phyloP scores from a whole-genome alignment of 2,329 filamentous ascomycete species.

The Beauveria australis region DNA sequence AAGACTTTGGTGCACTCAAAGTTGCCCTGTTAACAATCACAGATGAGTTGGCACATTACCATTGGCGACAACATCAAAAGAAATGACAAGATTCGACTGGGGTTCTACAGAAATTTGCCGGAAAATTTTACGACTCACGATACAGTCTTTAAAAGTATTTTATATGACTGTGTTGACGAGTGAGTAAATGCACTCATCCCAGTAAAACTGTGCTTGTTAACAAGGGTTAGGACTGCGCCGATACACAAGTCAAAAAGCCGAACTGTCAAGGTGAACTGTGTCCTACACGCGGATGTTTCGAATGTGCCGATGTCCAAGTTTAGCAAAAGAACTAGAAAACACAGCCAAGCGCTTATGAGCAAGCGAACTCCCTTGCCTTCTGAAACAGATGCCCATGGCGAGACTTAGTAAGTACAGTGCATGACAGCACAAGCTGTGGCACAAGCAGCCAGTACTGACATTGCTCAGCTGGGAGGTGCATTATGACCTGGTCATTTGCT shows the following conservation, averaged over 20 bases:
- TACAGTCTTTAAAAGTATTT: not conserved
- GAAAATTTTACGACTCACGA: not conserved
- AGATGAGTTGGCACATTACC: constrained; percentile 16
- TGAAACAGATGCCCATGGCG: not conserved
- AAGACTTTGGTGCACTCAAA: not conserved
- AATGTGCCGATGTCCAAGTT: not conserved
- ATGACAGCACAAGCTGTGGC: no score
- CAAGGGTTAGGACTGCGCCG: not conserved
- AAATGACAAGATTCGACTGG: constrained; percentile 10
- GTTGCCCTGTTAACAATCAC: not conserved
- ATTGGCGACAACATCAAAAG: constrained; percentile 14
- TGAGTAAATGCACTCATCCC: not conserved
- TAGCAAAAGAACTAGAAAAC: not conserved
- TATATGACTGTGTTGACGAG: not conserved
- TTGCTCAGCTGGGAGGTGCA: not conserved
- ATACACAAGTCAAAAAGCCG: not conserved
- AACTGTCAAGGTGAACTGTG: not conserved
- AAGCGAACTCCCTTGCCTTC: no score
- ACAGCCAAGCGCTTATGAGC: no score
- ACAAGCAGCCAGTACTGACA: not conserved
- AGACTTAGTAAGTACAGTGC: not conserved
- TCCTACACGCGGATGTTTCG: not conserved
- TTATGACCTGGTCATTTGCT: not conserved
- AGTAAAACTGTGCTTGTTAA: no score
- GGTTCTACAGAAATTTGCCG: not conserved